Evolutionary conservation across 306 rosid genomes (phyloP), one percentile per base, ranked within the genome.

Genomic region (Cucurbita maxima): DNA sequence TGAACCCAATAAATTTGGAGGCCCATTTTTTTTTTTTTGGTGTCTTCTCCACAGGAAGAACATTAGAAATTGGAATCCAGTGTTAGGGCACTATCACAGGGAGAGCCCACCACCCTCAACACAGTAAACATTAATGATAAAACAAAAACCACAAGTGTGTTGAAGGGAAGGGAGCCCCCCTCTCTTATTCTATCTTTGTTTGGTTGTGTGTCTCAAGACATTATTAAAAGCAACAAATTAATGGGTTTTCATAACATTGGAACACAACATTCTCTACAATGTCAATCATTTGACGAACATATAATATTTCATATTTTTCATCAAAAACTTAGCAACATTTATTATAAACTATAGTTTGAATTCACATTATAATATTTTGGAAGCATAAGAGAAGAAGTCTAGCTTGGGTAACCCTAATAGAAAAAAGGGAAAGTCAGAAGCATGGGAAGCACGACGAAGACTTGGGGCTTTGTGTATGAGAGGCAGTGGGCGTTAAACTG

Each of bases 1-100:
- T 66, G 53, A 47, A 66, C 72, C 72, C 37, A 66, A 66, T 13
- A 6, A 67, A 67, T 41, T 67, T 40, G 0, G 43, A 64, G 53
- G 71, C 53, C 53, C 52, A 18, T 40, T 43, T 18, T 1, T 37
- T 1, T 37, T 53, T 52, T 72, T n/a, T 52, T 54, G 76, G 11
- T 72, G 76, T 72, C 63, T 72, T 53, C 64, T 72, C 76, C 14
- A 53, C 50, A 72, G 52, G 7, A 56, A 63, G 55, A 72, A 72
- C 60, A 72, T 72, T 52, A 56, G 38, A 72, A 72, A 72, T 72
- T 72, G 76, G 76, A 56, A 72, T 72, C 76, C 76, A 72, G 76
- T 72, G 60, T 72, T 53, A 52, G 63, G 76, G 10, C 76, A 72
- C 76, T 72, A 72, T 72, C 61, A 53, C 4, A 54, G 7, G 48